These are phyloP conservation scores for Amesomyces nigricolor DNA, from an alignment of 2,329 filamentous ascomycete genomes.

Conservation along the genomic window DNA sequence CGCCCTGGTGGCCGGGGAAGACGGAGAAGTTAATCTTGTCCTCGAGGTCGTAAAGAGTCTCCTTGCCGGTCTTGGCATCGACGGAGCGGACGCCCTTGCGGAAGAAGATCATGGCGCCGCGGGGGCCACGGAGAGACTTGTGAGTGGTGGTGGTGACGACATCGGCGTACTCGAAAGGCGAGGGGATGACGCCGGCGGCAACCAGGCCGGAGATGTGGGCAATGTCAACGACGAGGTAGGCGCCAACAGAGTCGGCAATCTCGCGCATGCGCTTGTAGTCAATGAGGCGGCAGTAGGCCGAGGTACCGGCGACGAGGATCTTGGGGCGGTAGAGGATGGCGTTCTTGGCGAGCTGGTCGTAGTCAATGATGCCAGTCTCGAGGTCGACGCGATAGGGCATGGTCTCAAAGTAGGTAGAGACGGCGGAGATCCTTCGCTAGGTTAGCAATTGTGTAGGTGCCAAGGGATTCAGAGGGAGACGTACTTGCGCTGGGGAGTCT, in stretches of 20 bases:
- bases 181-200: conserved; percentile 86
- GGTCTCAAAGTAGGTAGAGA: conserved; percentile 99
- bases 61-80: conserved; percentile 85
- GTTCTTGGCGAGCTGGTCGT: conserved; percentile 85
- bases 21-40: conserved; percentile 97
- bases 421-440: conserved; percentile 69
- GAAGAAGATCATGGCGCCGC: conserved; percentile 99
- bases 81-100: conserved; percentile 90
- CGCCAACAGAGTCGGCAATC: conserved; percentile 88
- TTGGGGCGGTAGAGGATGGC: conserved; percentile 91
- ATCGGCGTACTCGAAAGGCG: conserved; percentile 87
- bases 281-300: conserved; percentile 95
- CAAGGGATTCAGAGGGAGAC: conserved; percentile 27
- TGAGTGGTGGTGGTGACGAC: conserved; percentile 98
- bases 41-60: conserved; percentile 88
- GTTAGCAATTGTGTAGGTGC: neutral
- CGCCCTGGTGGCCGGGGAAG: conserved; percentile 97
- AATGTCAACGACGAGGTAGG: conserved; percentile 96
- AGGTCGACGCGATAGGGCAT: conserved; percentile 90
- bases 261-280: conserved; percentile 95
- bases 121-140: conserved; percentile 95
- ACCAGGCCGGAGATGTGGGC: conserved; percentile 97
- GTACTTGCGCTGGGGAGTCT: conserved; percentile 87
- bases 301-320: conserved; percentile 92
- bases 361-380: conserved; percentile 93